phyloP scores from a whole-genome alignment of 2,329 filamentous ascomycete species.

The Cladosporium sphaerospermum region DNA sequence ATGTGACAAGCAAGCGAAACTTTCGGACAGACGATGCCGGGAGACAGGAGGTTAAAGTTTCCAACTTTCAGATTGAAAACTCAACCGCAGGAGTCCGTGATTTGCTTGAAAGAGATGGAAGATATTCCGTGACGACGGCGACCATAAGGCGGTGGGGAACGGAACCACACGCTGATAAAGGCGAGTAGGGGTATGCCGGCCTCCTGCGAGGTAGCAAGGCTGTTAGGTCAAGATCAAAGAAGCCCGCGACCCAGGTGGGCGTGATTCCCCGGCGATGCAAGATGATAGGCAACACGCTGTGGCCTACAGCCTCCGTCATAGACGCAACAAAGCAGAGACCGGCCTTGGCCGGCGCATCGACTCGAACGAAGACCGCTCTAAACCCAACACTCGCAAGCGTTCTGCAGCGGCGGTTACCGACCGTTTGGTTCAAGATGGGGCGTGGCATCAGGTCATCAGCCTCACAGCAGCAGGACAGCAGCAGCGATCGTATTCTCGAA shows the following conservation, averaged over 20 bases:
- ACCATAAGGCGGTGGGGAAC: conserved; percentile 7
- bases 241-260: conserved; percentile 7
- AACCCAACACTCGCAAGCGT: not conserved
- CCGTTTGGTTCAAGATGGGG: conserved; percentile 9
- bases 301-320: conserved; percentile 6
- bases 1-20: not conserved
- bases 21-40: conserved; percentile 1
- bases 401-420: conserved; percentile 10
- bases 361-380: not conserved
- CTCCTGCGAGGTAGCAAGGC: conserved; percentile 6
- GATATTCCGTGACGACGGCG: conserved; percentile 9
- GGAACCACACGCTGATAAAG: conserved; percentile 6
- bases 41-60: not conserved
- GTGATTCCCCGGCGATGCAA: conserved; percentile 8
- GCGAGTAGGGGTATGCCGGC: conserved; percentile 11
- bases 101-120: conserved; percentile 3
- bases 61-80: not conserved
- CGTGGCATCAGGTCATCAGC: conserved; percentile 11
- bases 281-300: conserved; percentile 11
- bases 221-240: conserved; percentile 11
- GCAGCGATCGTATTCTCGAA: conserved; percentile 8
- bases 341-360: conserved; percentile 8
- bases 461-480: conserved; percentile 7
- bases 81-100: not conserved
- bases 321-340: conserved; percentile 11